Evolutionary conservation across 1,284 basidiomycete species (phyloP), one percentile per base, ranked within the genome.

Genomic region (Apiotrichum laibachii): DNA sequence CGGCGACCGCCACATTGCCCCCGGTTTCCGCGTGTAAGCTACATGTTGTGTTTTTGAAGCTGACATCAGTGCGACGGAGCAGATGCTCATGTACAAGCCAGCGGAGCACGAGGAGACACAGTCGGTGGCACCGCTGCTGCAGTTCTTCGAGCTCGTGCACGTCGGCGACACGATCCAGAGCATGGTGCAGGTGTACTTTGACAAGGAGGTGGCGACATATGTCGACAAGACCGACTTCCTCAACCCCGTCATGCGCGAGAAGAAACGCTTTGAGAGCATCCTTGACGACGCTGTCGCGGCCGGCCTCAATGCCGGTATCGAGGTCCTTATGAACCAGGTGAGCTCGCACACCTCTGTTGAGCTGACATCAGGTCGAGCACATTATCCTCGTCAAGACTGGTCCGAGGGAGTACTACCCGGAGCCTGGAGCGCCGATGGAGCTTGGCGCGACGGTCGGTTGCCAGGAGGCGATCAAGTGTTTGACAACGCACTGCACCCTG

Each of bases 141-240:
- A 98, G 76, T 99, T 99, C 79, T 98, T 99, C 68, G 95, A 98
- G 80, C 82, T 99, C 18, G 94, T 96, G 0, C 95, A 99, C 79
- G 83, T 98, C 18, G 96, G 92, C 0, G 95, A 99, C 75, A 99
- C 92, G 19, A 97, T 99, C 53, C 91, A 94, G 78, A 91, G 89
- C 33, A 96, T 99, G 87, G 86, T 96, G 2, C 92, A 98, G 67
- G 95, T 98, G 1, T 99, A 95, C 77, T 99, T 94, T 72, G 93
- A 98, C 71, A 94, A 94, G 72, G 94, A 96, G 71, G 80, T 98
- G 72, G 90, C 88, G 3, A 85, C 82, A 0, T 88, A 92, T 69
- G 92, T 96, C 45, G 92, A 95, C 75, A 85, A 85, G 66, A 92
- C 87, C 0, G 95, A 99, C 76, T 99, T 99, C 75, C 74, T 98